Evolutionary conservation across 2,329 filamentous ascomycete species (phyloP).

Genomic region (Microcyclospora pomicola): DNA sequence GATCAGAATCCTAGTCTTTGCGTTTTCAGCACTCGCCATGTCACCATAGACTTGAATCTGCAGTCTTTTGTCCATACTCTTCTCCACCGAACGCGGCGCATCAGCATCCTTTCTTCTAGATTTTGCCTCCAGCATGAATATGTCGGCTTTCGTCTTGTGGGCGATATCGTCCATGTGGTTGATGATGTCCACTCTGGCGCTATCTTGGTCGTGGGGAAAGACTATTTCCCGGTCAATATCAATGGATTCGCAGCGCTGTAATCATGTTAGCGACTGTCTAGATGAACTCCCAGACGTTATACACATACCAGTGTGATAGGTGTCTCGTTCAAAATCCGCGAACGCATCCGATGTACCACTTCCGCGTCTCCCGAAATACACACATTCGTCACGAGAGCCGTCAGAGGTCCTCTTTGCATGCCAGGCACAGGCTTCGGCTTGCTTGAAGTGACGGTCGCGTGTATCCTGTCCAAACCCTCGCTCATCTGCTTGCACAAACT

Average conservation of each 20-base stretch:
- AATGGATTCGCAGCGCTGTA: conserved; percentile 77
- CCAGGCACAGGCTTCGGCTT: conserved; percentile 51
- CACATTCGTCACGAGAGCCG: conserved; percentile 58
- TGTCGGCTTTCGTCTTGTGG: conserved; percentile 81
- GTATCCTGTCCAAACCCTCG: conserved; percentile 49
- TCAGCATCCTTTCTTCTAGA: conserved; percentile 54
- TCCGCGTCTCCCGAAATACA: conserved; percentile 81
- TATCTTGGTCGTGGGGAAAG: conserved; percentile 51
- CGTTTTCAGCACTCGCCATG: conserved; percentile 87
- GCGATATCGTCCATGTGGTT: conserved; percentile 80
- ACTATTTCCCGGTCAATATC: conserved; percentile 88
- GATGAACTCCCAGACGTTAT: not conserved
- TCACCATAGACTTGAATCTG: conserved; percentile 91
- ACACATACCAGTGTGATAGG: conserved; percentile 76
- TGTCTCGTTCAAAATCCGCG: conserved; percentile 79
- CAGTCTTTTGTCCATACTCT: conserved; percentile 74
- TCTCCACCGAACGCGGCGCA: conserved; percentile 65
- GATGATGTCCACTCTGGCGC: conserved; percentile 52
- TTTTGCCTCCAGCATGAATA: conserved; percentile 88
- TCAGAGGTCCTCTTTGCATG: conserved; percentile 36
- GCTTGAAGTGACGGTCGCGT: conserved; percentile 72
- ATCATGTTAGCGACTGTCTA: conserved; percentile 16
- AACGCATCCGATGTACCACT: conserved; percentile 75
- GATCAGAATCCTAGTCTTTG: conserved; percentile 88
- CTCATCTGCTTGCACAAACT: conserved; percentile 72